Evolutionary conservation across 148 eudicot genomes (phyloP), one percentile per base, ranked within the genome.

Genomic region (Vaccinium vitisidaea): DNA sequence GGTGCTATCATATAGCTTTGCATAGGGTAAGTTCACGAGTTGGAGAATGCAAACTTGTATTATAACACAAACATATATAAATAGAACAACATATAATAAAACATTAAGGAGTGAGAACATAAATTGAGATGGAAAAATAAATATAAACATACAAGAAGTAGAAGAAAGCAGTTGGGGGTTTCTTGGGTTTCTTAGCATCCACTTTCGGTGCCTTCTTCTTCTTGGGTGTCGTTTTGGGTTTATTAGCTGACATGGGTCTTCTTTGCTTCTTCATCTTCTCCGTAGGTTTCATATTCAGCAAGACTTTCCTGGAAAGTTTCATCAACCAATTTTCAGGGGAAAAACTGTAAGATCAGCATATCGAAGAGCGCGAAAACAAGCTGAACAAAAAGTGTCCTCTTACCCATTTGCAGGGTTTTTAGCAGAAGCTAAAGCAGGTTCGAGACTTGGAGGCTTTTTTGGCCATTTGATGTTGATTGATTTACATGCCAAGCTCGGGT

Each of bases 91-190:
- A 56, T 15, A 18, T 21, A 18, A 25, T n/a, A 54, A 80, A 56
- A 16, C 49, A 80, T 55, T 0, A 83, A 4, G 16, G 54, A 65
- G 2, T n/a, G 21, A 14, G 46, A 10, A 71, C 12, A 56, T 0
- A 55, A 6, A 48, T 1, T 65, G 36, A 70, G 32, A 79, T 10
- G 65, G 19, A 10, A 49, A 80, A 56, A 56, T 25, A 74, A 32
- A 69, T 71, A 70, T 43, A 61, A 65, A 55, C 83, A 13, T 92
- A 96, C 99, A 96, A 69, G 90, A 90, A 96, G 90, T 90, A 96
- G 95, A 96, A 96, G 89, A 96, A 96, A 50, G 98, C 98, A 85
- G 99, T 94, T 63, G 98, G 97, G 53, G 99, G 98, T 76, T 94
- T 94, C 92, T 96, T 96, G 79, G 99, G 99, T 86, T 93, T 94